Conservation (phyloP, 306 rosid genomes). For the Cucurbita maxima region DNA sequence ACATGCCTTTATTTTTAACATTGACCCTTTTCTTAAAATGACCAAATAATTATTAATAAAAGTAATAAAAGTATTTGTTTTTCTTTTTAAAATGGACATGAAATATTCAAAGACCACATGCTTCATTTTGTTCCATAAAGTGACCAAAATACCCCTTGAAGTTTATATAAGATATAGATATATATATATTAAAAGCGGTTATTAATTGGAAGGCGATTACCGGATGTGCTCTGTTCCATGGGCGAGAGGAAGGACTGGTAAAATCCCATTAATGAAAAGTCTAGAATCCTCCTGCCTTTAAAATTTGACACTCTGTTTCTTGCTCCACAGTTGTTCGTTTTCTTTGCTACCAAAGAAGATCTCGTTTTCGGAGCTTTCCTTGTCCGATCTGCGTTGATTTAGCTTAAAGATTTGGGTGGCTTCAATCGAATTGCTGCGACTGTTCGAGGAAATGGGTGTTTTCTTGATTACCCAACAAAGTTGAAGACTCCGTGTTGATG, state of each 20-base stretch:
- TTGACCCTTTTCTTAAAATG: neutral
- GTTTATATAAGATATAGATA: too few relatives aligned
- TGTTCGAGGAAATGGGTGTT: neutral
- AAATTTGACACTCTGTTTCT: too few relatives aligned
- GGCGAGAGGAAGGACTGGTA: conserved; percentile 19
- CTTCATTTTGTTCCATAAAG: neutral
- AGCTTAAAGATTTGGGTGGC: conserved; percentile 21
- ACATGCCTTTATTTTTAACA: too few relatives aligned
- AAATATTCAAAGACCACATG: conserved; percentile 1
- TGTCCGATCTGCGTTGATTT: conserved; percentile 6
- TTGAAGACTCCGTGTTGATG: neutral
- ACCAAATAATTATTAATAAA: neutral
- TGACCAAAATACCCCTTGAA: neutral
- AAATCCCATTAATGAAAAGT: conserved; percentile 20
- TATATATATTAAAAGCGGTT: neutral
- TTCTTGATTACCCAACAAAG: conserved; percentile 24
- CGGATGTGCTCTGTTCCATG: neutral
- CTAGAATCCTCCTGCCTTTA: neutral
- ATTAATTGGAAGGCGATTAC: neutral
- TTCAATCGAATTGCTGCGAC: conserved; percentile 17
- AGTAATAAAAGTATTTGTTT: neutral
- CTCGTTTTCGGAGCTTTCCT: conserved; percentile 3
- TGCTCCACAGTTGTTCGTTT: too few relatives aligned
- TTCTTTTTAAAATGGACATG: neutral
- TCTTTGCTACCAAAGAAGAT: neutral